Percentiles rank a stretch among this genome's conserved stretches.
These are phyloP conservation scores for Lachancea meyersii DNA, from an alignment of 805 yeast species.

Conservation along the genomic window DNA sequence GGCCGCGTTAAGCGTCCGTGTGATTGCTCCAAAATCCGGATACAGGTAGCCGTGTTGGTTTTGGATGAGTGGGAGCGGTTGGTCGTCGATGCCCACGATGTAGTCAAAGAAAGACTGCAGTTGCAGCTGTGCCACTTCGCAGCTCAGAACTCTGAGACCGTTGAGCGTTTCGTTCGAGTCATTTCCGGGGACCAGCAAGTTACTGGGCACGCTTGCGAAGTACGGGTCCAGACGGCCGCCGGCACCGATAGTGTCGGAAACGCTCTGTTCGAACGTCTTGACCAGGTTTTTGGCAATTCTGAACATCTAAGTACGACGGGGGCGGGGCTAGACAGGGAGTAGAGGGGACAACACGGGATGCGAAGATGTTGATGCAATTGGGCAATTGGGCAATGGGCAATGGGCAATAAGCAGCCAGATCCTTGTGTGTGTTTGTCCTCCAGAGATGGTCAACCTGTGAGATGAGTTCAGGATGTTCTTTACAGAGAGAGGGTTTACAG, in stretches of 20 bases:
- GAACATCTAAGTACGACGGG: constrained; percentile 38
- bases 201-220: constrained; percentile 34
- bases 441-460: too few species aligned
- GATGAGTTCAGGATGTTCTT: too few species aligned
- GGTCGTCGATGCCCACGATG: constrained; percentile 73
- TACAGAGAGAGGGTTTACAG: background rate
- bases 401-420: too few species aligned
- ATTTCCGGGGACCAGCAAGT: constrained; percentile 25
- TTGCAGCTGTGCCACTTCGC: constrained; percentile 46
- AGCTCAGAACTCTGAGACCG: constrained; percentile 56
- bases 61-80: constrained; percentile 41
- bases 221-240: constrained; percentile 30
- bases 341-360: too few species aligned
- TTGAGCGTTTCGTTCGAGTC: constrained; percentile 28
- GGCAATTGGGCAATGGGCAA: too few species aligned
- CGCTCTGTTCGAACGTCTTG: constrained; percentile 44
- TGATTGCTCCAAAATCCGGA: constrained; percentile 40
- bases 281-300: constrained; percentile 62
- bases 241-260: constrained; percentile 33
- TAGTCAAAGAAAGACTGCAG: constrained; percentile 86
- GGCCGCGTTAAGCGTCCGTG: constrained; percentile 19
- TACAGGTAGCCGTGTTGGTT: constrained; percentile 32
- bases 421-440: too few species aligned
- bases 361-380: too few species aligned
- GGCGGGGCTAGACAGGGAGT: background rate